phyloP scores from a whole-genome alignment of 2,329 filamentous ascomycete genomes.

The Aspergillus sp. region DNA sequence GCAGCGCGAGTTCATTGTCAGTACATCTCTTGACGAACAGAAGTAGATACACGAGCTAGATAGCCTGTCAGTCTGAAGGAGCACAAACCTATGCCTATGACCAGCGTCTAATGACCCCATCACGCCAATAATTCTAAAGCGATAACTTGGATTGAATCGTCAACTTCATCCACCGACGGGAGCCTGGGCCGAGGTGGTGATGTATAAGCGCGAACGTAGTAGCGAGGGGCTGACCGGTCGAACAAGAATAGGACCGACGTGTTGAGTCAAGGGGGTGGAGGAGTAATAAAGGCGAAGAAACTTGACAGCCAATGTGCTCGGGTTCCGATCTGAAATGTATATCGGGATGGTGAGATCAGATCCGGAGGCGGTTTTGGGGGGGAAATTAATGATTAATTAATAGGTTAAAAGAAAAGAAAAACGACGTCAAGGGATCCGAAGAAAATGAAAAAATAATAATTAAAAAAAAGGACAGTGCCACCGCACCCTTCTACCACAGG shows the following conservation, averaged over 20 bases:
- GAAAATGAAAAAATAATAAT: slow-evolving; percentile 4
- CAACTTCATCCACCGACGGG: slow-evolving; percentile 16
- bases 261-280: background rate
- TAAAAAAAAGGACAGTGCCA: slow-evolving; percentile 12
- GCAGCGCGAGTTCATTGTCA: background rate
- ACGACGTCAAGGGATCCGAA: background rate
- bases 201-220: background rate
- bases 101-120: slow-evolving; percentile 42
- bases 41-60: slow-evolving; percentile 2
- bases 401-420: background rate
- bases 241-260: background rate
- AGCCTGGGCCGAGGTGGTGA: background rate
- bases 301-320: background rate
- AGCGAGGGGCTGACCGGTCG: too few species aligned
- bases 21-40: background rate
- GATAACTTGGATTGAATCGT: background rate
- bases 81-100: slow-evolving; percentile 36
- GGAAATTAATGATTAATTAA: slow-evolving; percentile 4
- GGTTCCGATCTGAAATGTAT: background rate
- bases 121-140: slow-evolving; percentile 20
- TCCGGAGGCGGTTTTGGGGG: background rate
- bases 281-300: background rate
- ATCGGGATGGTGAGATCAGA: background rate
- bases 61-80: background rate
- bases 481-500: slow-evolving; percentile 14